Conservation (phyloP, 2,329 filamentous ascomycete genomes). For the Clonostachys sp. region DNA sequence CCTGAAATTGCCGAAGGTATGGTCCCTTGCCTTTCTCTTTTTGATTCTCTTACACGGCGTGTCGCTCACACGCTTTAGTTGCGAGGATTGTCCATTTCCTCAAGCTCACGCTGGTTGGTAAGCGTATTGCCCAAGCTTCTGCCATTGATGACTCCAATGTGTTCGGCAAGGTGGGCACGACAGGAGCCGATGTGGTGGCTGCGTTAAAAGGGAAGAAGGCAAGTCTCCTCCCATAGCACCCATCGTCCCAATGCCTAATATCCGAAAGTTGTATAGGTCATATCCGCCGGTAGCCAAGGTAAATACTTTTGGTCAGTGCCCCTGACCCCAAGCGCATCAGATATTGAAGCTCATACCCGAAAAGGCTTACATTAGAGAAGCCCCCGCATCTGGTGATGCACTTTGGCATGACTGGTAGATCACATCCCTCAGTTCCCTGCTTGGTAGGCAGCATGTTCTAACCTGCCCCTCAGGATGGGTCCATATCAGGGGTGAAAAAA, state of each 20-base stretch:
- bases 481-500: conserved; percentile 75
- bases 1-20: conserved; percentile 60
- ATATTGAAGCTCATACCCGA: background rate
- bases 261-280: conserved; percentile 28
- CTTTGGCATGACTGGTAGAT: conserved; percentile 64
- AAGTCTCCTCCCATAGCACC: background rate
- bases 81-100: conserved; percentile 85
- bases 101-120: conserved; percentile 77
- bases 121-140: conserved; percentile 65
- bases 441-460: conserved; percentile 3
- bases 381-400: conserved; percentile 88
- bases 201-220: conserved; percentile 70
- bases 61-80: conserved; percentile 41
- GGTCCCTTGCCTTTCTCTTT: background rate
- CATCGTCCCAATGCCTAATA: background rate
- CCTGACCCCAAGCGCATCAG: background rate
- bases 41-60: background rate
- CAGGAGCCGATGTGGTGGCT: conserved; percentile 66
- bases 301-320: conserved; percentile 83
- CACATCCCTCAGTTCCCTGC: background rate
- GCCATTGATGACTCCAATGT: conserved; percentile 79
- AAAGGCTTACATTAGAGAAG: conserved; percentile 54
- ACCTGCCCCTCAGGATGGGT: conserved; percentile 62
- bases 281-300: conserved; percentile 75
- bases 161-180: conserved; percentile 87